Evolutionary conservation across 2,329 filamentous ascomycete genomes (phyloP).

Genomic region (Diaporthe citrichinensis): DNA sequence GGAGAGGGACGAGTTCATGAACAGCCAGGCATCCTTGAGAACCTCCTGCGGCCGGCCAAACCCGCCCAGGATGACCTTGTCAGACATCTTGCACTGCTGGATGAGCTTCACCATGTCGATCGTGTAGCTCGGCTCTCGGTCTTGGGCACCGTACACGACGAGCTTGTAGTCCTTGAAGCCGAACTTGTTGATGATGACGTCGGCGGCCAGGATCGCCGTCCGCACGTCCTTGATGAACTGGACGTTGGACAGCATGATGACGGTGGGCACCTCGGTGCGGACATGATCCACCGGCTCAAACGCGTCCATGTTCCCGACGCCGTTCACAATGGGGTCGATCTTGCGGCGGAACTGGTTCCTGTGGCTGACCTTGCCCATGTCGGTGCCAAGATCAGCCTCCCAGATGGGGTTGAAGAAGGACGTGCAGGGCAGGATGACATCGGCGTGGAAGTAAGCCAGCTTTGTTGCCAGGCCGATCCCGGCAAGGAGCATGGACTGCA

Average conservation of each 20-base stretch:
- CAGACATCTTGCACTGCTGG: slow-evolving; percentile 66
- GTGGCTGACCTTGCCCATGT: slow-evolving; percentile 68
- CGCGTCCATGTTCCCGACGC: slow-evolving; percentile 74
- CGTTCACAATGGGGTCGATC: slow-evolving; percentile 76
- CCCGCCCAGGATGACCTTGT: slow-evolving; percentile 66
- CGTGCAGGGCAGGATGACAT: slow-evolving; percentile 69
- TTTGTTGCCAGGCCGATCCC: slow-evolving; percentile 62
- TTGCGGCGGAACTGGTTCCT: slow-evolving; percentile 71
- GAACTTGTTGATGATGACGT: slow-evolving; percentile 76
- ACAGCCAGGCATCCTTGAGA: slow-evolving; percentile 69
- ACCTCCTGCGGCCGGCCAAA: slow-evolving; percentile 70
- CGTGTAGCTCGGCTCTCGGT: slow-evolving; percentile 73
- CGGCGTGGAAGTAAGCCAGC: slow-evolving; percentile 67
- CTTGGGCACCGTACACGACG: slow-evolving; percentile 74
- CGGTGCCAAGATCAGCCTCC: slow-evolving; percentile 73
- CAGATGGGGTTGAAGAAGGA: slow-evolving; percentile 76
- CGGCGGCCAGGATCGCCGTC: slow-evolving; percentile 73
- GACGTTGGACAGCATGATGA: slow-evolving; percentile 75
- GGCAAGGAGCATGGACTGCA: slow-evolving; percentile 62
- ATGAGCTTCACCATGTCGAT: slow-evolving; percentile 72
- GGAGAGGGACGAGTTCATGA: slow-evolving; percentile 70
- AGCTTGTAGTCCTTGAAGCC: slow-evolving; percentile 76
- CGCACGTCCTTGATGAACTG: slow-evolving; percentile 75
- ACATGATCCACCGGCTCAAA: slow-evolving; percentile 73
- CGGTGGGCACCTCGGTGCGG: slow-evolving; percentile 70